A percentile compares a stretch with the other conserved stretches of the same genome.
Conservation (phyloP, 345 rosid species). For the Durio zibethinus region DNA sequence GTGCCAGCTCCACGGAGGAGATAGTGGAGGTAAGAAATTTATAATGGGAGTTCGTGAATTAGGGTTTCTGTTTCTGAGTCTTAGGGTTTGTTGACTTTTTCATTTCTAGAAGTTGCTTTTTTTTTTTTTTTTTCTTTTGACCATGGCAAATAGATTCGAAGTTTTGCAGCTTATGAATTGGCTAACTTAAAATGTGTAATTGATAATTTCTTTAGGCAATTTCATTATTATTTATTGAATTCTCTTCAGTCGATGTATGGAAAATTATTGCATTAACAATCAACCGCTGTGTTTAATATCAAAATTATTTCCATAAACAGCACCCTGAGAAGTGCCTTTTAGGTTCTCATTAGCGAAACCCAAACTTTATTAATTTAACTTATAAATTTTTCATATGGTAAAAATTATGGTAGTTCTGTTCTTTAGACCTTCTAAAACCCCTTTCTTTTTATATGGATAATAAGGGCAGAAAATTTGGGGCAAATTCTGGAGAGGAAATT, state of each 20-base stretch:
- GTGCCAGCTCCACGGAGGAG: conserved; percentile 62
- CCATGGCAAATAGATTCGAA: not conserved
- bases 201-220: not conserved
- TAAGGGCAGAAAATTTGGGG: not conserved
- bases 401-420: not conserved
- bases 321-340: not conserved
- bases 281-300: not conserved
- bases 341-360: not conserved
- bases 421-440: not conserved
- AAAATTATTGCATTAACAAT: not conserved
- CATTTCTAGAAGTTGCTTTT: not conserved
- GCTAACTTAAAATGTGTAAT: not conserved
- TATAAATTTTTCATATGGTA: not conserved
- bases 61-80: not conserved
- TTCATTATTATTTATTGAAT: not conserved
- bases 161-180: not conserved
- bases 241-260: not conserved
- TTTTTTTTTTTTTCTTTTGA: too few species aligned
- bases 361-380: not conserved
- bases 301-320: not conserved
- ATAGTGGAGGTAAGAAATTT: conserved; percentile 62
- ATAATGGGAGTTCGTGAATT: not conserved
- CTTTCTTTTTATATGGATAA: not conserved
- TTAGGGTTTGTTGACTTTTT: not conserved
- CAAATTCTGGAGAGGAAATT: not conserved